These are phyloP conservation scores for Lophium mytilinum DNA, from an alignment of 495 filamentous ascomycete species.

Conservation along the genomic window DNA sequence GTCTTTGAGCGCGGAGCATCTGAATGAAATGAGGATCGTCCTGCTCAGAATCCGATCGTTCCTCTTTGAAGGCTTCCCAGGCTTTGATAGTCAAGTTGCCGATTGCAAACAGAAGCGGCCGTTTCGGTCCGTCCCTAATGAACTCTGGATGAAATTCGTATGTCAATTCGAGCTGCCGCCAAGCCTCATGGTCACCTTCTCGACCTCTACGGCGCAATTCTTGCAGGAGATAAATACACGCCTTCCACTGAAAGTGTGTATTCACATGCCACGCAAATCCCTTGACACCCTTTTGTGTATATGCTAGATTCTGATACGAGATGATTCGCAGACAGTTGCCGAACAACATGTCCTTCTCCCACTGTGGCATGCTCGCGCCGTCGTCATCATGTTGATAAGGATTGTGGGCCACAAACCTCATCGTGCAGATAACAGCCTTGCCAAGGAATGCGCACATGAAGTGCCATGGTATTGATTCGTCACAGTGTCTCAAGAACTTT, in stretches of 20 bases:
- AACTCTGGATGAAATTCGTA: constrained; percentile 19
- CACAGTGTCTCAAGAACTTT: constrained; percentile 49
- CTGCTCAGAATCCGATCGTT: not conserved
- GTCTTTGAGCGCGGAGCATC: not conserved
- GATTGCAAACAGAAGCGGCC: constrained; percentile 12
- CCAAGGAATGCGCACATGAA: constrained; percentile 32
- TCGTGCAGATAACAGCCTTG: constrained; percentile 13
- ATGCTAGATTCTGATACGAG: constrained; percentile 9
- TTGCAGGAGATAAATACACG: constrained; percentile 16
- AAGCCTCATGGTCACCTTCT: constrained; percentile 9
- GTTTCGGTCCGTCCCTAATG: constrained; percentile 1
- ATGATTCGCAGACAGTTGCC: constrained; percentile 11
- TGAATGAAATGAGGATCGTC: constrained; percentile 17
- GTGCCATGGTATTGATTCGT: constrained; percentile 54
- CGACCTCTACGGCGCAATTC: constrained; percentile 9
- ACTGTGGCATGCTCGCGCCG: constrained; percentile 8
- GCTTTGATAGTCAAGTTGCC: constrained; percentile 19
- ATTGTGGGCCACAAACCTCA: constrained; percentile 23
- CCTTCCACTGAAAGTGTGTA: constrained; percentile 24
- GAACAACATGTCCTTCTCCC: constrained; percentile 19
- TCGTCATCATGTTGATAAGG: not conserved
- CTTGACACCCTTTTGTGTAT: constrained; percentile 6
- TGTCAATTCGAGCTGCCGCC: constrained; percentile 13
- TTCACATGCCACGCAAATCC: constrained; percentile 22
- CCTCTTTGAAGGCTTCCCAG: constrained; percentile 11